phyloP scores from a whole-genome alignment of 2,329 filamentous ascomycete genomes.

The Monilinia laxa region DNA sequence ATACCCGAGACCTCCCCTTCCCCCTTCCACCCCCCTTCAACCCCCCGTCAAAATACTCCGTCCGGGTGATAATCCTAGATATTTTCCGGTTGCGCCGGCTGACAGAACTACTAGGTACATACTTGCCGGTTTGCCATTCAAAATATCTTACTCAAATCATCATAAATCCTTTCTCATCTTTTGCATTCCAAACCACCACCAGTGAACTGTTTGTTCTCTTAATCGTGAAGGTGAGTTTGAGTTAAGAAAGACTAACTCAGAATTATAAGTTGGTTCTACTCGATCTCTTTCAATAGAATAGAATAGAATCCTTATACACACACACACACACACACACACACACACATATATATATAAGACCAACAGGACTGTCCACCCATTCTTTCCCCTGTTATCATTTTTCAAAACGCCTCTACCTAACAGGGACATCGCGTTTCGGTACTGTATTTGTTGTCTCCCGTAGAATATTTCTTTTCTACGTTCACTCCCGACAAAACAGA shows the following conservation, averaged over 20 bases:
- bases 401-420: neutral
- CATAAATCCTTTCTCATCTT: too few species aligned
- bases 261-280: too few species aligned
- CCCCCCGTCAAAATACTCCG: neutral
- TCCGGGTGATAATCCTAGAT: slow-evolving; percentile 3
- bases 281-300: too few species aligned
- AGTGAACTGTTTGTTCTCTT: too few species aligned
- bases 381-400: neutral
- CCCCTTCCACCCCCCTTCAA: too few species aligned
- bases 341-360: too few species aligned
- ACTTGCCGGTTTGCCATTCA: neutral
- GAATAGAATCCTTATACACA: too few species aligned
- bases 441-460: slow-evolving; percentile 9
- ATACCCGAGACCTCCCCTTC: slow-evolving; percentile 4
- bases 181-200: too few species aligned
- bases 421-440: slow-evolving; percentile 3
- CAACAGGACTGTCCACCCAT: neutral
- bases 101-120: neutral
- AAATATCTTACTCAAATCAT: neutral
- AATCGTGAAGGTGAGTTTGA: too few species aligned
- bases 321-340: too few species aligned
- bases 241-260: too few species aligned
- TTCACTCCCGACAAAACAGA: neutral
- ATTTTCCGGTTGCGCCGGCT: slow-evolving; percentile 5
- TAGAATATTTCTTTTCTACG: slow-evolving; percentile 3